phyloP scores from a whole-genome alignment of 495 filamentous ascomycete species.

The Xylaria palmicola region DNA sequence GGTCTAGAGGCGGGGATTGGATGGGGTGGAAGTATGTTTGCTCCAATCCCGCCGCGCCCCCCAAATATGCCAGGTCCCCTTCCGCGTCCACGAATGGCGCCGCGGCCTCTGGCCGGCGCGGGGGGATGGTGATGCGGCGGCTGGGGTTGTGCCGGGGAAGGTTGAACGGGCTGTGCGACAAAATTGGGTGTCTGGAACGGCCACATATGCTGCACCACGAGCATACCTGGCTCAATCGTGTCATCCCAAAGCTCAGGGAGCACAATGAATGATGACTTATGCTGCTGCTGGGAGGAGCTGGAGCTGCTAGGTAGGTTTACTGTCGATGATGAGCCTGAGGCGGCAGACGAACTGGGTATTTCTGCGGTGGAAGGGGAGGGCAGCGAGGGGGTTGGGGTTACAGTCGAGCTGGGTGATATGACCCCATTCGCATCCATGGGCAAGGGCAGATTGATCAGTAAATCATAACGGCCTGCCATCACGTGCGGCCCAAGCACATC shows the following conservation, averaged over 20 bases:
- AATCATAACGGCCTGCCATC: conserved; percentile 48
- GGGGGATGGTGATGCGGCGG: not conserved
- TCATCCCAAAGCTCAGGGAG: conserved; percentile 54
- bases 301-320: conserved; percentile 2
- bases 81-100: not conserved
- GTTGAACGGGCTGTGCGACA: conserved; percentile 27
- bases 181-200: conserved; percentile 54
- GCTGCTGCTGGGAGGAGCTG: conserved; percentile 2
- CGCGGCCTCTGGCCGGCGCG: not conserved
- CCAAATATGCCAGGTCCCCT: not conserved
- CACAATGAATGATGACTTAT: conserved; percentile 40
- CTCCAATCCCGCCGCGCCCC: not conserved
- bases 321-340: conserved; percentile 15
- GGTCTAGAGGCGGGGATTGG: not conserved
- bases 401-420: not conserved
- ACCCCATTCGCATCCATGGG: conserved; percentile 16
- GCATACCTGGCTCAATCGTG: conserved; percentile 60
- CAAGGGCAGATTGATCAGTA: conserved; percentile 35
- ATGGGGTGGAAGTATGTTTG: conserved; percentile 14
- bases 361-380: not conserved
- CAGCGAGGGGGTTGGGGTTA: not conserved
- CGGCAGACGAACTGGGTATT: not conserved
- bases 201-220: conserved; percentile 90
- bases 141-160: conserved; percentile 17
- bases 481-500: conserved; percentile 49